Conservation (phyloP, 2,329 filamentous ascomycete genomes). For the Pseudopithomyces chartarum region DNA sequence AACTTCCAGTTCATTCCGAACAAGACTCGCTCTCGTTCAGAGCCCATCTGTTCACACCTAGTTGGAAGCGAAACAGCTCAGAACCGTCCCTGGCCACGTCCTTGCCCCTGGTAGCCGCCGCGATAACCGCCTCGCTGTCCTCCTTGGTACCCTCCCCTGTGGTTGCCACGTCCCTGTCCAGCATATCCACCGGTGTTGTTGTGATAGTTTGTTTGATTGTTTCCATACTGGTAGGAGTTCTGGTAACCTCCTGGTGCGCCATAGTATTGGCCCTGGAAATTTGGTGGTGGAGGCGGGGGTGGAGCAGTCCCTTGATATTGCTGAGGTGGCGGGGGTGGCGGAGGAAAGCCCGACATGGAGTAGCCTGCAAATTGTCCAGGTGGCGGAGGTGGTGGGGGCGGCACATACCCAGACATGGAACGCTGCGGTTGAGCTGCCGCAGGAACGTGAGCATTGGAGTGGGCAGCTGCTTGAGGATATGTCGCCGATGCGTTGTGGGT, state of each 20-base stretch:
- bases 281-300: slow-evolving; percentile 29
- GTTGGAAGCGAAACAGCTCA: too few relatives aligned
- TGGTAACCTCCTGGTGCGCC: slow-evolving; percentile 21
- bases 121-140: slow-evolving; percentile 18
- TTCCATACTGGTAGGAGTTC: background rate
- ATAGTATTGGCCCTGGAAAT: slow-evolving; percentile 28
- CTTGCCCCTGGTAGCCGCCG: slow-evolving; percentile 11
- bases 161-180: slow-evolving; percentile 11
- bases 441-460: background rate
- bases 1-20: too few relatives aligned
- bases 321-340: slow-evolving; percentile 26
- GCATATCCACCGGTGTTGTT: slow-evolving; percentile 12
- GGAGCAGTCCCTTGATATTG: slow-evolving; percentile 10
- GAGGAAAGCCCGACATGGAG: slow-evolving; percentile 21
- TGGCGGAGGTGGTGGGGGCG: slow-evolving; percentile 23
- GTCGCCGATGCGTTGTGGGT: slow-evolving; percentile 8
- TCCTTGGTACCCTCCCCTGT: slow-evolving; percentile 10
- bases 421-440: slow-evolving; percentile 12
- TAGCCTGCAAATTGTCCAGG: slow-evolving; percentile 27
- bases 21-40: too few relatives aligned
- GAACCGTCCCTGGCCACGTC: background rate
- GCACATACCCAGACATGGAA: slow-evolving; percentile 12
- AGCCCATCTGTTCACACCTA: too few relatives aligned
- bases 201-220: background rate
- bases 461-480: slow-evolving; percentile 14